Evolutionary conservation across 768 basidiomycete genomes (phyloP).

Genomic region (Hericium erinaceus): DNA sequence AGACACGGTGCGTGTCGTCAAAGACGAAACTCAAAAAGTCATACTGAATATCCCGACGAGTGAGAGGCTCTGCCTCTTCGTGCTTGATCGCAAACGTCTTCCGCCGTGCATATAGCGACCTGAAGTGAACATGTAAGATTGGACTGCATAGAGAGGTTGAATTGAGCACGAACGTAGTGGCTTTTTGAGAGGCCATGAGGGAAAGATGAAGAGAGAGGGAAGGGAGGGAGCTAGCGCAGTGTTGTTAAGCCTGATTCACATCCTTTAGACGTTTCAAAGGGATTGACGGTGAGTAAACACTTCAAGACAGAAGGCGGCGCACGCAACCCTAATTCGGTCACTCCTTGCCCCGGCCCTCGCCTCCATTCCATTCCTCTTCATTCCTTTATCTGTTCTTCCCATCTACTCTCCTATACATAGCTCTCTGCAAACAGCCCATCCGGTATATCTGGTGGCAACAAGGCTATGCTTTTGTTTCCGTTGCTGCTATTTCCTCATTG

Average conservation of each 20-base stretch:
- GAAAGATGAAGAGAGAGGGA: neutral
- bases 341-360: too few species aligned
- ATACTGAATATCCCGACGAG: slow-evolving; percentile 60
- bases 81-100: slow-evolving; percentile 38
- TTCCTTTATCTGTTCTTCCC: too few species aligned
- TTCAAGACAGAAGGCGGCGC: neutral
- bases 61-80: slow-evolving; percentile 57
- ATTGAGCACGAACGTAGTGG: slow-evolving; percentile 7
- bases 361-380: too few species aligned
- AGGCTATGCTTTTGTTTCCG: too few species aligned
- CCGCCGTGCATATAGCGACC: slow-evolving; percentile 33
- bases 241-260: neutral
- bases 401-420: too few species aligned
- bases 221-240: neutral
- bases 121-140: slow-evolving; percentile 22
- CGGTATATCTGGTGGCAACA: too few species aligned
- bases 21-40: slow-evolving; percentile 37
- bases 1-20: slow-evolving; percentile 36
- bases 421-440: too few species aligned
- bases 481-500: too few species aligned
- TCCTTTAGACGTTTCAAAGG: too few species aligned
- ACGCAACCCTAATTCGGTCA: neutral
- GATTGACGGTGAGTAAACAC: too few species aligned
- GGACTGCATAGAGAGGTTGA: neutral
- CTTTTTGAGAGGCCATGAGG: slow-evolving; percentile 13